Percentiles rank a stretch among this genome's conserved stretches.
phyloP scores from a whole-genome alignment of 1,284 basidiomycete species.

The Marasmius sp. region DNA sequence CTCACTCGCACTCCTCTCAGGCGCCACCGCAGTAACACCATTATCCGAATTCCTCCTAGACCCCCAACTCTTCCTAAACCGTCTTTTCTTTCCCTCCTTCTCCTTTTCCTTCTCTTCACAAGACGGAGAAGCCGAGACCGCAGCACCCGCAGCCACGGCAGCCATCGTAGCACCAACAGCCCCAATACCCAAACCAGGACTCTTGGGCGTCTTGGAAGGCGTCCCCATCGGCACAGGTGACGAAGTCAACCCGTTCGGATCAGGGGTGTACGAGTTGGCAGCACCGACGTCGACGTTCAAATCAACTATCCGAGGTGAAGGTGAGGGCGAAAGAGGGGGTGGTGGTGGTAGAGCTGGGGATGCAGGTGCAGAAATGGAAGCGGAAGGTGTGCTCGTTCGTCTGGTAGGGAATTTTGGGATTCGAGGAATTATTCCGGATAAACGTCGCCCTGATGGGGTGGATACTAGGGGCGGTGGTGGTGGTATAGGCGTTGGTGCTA shows the following conservation, averaged over 20 bases:
- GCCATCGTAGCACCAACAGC: neutral
- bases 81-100: constrained; percentile 18
- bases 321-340: constrained; percentile 7
- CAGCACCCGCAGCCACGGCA: neutral
- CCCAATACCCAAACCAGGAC: neutral
- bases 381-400: neutral
- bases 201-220: neutral
- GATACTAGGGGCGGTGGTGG: neutral
- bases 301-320: constrained; percentile 1
- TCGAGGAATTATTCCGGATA: constrained; percentile 1
- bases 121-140: neutral
- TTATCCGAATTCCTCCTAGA: neutral
- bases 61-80: constrained; percentile 25
- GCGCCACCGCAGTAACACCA: neutral
- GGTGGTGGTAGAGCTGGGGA: neutral
- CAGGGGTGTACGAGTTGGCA: neutral
- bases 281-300: neutral
- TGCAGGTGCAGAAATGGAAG: no score
- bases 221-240: neutral
- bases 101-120: constrained; percentile 1
- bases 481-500: neutral
- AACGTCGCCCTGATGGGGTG: neutral
- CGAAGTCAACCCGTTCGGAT: neutral
- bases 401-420: constrained; percentile 1
- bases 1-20: neutral